phyloP scores from a whole-genome alignment of 352 stramenopile genomes.

The Phytophthora meadii region DNA sequence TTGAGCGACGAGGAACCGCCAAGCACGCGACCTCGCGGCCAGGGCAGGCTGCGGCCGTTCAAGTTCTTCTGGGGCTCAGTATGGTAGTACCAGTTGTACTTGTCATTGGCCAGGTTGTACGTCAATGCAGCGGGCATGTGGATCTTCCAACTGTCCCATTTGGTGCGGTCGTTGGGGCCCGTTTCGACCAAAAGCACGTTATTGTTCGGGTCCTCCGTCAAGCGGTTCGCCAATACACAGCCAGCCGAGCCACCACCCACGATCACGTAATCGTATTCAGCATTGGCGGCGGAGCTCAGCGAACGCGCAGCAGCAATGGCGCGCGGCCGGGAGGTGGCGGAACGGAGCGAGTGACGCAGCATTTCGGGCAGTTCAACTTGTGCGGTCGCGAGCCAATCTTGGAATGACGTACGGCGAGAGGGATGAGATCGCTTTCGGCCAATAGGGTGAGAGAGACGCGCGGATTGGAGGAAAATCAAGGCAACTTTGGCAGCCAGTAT shows the following conservation, averaged over 20 bases:
- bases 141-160: slow-evolving; percentile 93
- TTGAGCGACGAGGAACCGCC: slow-evolving; percentile 91
- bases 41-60: slow-evolving; percentile 79
- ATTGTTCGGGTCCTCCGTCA: slow-evolving; percentile 85
- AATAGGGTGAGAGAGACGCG: slow-evolving; percentile 1
- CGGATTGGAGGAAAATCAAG: slow-evolving; percentile 21
- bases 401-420: slow-evolving; percentile 4
- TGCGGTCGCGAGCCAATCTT: slow-evolving; percentile 29
- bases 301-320: slow-evolving; percentile 12
- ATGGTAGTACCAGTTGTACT: slow-evolving; percentile 91
- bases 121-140: slow-evolving; percentile 90
- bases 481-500: slow-evolving; percentile 21
- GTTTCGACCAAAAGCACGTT: slow-evolving; percentile 92
- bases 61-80: slow-evolving; percentile 88
- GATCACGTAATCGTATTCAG: slow-evolving; percentile 93
- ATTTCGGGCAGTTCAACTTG: slow-evolving; percentile 32
- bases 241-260: slow-evolving; percentile 91
- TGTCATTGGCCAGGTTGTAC: slow-evolving; percentile 84
- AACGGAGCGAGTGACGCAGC: slow-evolving; percentile 33
- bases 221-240: slow-evolving; percentile 90
- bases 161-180: slow-evolving; percentile 77
- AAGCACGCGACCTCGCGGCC: slow-evolving; percentile 89
- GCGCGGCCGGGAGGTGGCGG: neutral
- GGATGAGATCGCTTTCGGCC: slow-evolving; percentile 1
- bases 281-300: slow-evolving; percentile 24